Percentiles rank a stretch among this genome's conserved stretches.
Conservation (phyloP, 768 basidiomycete species). For the Hydnomerulius pinastri region DNA sequence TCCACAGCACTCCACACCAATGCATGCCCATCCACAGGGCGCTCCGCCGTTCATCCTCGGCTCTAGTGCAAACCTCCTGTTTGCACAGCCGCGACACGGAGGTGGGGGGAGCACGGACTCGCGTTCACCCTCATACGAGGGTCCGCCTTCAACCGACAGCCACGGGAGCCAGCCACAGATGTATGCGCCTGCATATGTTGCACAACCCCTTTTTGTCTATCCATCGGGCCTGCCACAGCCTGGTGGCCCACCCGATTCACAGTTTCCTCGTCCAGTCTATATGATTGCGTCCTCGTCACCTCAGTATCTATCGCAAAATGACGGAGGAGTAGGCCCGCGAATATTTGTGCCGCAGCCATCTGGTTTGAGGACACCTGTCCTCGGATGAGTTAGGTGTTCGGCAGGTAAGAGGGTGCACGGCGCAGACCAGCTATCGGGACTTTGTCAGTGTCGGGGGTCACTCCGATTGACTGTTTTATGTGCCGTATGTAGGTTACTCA, state of each 20-base stretch:
- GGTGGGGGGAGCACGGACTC: conserved; percentile 17
- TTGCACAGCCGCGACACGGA: conserved; percentile 19
- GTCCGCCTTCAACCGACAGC: conserved; percentile 32
- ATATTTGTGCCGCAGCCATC: conserved; percentile 28
- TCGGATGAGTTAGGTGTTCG: conserved; percentile 8
- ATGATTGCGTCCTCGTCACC: conserved; percentile 29
- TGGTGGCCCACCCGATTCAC: conserved; percentile 23
- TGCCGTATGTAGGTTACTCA: too few species aligned
- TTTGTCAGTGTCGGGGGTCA: too few species aligned
- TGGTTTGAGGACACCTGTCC: conserved; percentile 26
- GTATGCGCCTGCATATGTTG: conserved; percentile 29
- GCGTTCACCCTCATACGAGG: conserved; percentile 33
- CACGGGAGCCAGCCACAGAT: conserved; percentile 30
- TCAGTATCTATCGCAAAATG: conserved; percentile 23
- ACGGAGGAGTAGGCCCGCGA: conserved; percentile 14
- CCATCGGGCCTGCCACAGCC: conserved; percentile 33
- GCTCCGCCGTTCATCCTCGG: conserved; percentile 33
- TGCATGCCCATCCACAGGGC: conserved; percentile 4
- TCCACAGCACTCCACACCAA: conserved; percentile 12
- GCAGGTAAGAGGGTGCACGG: too few species aligned
- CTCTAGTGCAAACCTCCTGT: conserved; percentile 31
- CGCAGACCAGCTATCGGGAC: too few species aligned
- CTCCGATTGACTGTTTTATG: too few species aligned
- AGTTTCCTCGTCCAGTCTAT: conserved; percentile 29
- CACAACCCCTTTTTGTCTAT: conserved; percentile 31